A percentile compares a stretch with the other conserved stretches of the same genome.
Evolutionary conservation across 139 green algal species (phyloP).

Genomic region (Chlamydomonas urium): DNA sequence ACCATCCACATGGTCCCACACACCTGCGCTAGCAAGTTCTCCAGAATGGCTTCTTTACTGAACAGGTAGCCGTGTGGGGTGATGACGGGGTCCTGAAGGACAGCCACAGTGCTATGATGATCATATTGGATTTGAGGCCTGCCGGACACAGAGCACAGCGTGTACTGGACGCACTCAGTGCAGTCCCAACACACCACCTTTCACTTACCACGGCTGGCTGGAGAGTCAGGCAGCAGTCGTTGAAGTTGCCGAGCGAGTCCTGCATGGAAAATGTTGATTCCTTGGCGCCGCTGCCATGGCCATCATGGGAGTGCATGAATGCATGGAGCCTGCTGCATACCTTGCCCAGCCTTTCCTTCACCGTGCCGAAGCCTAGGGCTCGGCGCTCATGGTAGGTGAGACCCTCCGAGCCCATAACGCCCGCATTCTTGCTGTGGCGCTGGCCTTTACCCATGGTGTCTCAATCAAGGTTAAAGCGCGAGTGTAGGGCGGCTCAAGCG

Average conservation of each 20-base stretch:
- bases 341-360: conserved; percentile 86
- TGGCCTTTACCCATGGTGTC: conserved; percentile 55
- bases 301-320: not conserved
- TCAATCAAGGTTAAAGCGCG: no score
- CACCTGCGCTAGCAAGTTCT: conserved; percentile 55
- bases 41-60: conserved; percentile 79
- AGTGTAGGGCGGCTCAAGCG: no score
- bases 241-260: conserved; percentile 83
- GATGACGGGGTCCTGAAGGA: conserved; percentile 74
- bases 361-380: conserved; percentile 81
- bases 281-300: not conserved
- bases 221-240: conserved; percentile 84
- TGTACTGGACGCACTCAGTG: no score
- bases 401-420: conserved; percentile 76
- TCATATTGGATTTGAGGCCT: not conserved
- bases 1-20: no score
- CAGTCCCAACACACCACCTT: no score
- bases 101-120: not conserved
- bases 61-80: conserved; percentile 80
- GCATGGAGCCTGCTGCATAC: no score
- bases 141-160: not conserved
- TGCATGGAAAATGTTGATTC: conserved; percentile 28
- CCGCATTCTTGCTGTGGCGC: conserved; percentile 90
- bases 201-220: conserved; percentile 68
- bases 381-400: conserved; percentile 78